phyloP scores from a whole-genome alignment of 2,329 filamentous ascomycete species.

The Colletotrichum scovillei region DNA sequence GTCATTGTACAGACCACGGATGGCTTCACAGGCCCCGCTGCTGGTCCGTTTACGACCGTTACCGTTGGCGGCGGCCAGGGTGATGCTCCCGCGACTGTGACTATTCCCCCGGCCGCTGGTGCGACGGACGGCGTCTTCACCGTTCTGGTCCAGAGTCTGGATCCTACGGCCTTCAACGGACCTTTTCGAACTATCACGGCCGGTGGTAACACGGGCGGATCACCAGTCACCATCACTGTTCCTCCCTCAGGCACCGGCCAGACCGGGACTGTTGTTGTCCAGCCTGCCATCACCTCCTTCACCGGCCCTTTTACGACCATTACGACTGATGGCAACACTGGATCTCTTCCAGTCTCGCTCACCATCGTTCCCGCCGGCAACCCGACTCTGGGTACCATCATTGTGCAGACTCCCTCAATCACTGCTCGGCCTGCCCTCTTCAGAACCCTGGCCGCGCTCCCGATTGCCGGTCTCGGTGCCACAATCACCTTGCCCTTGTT shows the following conservation, averaged over 20 bases:
- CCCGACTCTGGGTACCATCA: constrained; percentile 24
- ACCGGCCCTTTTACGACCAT: constrained; percentile 30
- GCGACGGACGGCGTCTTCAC: neutral
- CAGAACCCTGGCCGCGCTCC: constrained; percentile 9
- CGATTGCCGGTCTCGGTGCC: constrained; percentile 9
- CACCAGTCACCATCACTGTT: constrained; percentile 15
- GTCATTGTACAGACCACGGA: constrained; percentile 17
- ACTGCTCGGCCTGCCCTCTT: neutral
- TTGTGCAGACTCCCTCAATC: constrained; percentile 17
- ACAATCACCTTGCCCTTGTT: constrained; percentile 4
- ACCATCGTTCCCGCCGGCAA: constrained; percentile 12
- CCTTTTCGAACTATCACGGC: constrained; percentile 26
- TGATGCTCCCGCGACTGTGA: constrained; percentile 1
- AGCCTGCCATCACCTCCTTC: constrained; percentile 15
- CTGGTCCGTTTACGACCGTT: constrained; percentile 14
- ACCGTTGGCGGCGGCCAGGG: constrained; percentile 11
- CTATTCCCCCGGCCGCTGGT: constrained; percentile 6
- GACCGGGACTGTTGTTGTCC: constrained; percentile 19
- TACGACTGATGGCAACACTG: constrained; percentile 17
- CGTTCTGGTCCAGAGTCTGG: constrained; percentile 10
- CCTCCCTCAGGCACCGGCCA: constrained; percentile 15
- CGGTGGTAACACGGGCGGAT: constrained; percentile 6
- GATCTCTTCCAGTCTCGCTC: constrained; percentile 18
- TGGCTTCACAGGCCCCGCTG: constrained; percentile 13
- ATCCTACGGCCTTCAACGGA: neutral